Evolutionary conservation across 805 yeast genomes (phyloP).

Genomic region (Pichia ethanolica): DNA sequence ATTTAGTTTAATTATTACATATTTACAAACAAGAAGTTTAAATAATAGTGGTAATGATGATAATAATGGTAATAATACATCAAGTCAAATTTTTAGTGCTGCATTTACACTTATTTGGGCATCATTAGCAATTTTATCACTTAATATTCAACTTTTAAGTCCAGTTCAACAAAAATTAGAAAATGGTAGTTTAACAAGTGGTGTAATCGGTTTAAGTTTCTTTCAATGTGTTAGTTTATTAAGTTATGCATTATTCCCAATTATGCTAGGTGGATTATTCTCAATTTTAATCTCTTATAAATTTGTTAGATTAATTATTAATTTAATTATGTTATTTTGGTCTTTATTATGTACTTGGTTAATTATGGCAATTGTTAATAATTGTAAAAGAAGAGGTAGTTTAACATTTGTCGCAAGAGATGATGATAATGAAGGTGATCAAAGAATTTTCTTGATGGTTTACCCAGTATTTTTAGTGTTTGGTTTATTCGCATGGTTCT

Average conservation of each 20-base stretch:
- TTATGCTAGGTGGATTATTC: conserved; percentile 40
- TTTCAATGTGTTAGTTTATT: conserved; percentile 50
- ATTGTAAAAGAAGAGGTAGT: conserved; percentile 21
- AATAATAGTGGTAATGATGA: conserved; percentile 12
- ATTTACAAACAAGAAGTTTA: conserved; percentile 30
- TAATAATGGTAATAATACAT: conserved; percentile 17
- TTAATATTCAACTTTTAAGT: conserved; percentile 48
- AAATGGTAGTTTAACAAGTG: conserved; percentile 22
- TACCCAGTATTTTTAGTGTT: conserved; percentile 49
- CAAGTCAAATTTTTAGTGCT: conserved; percentile 47
- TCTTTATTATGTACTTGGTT: conserved; percentile 45
- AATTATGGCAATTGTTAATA: conserved; percentile 39
- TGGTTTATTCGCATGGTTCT: conserved; percentile 47
- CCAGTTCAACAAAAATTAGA: conserved; percentile 33
- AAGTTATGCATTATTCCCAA: conserved; percentile 50
- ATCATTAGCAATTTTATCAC: conserved; percentile 39
- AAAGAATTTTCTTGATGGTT: conserved; percentile 44
- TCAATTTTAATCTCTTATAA: conserved; percentile 39
- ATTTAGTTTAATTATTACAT: conserved; percentile 42
- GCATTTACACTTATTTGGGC: conserved; percentile 48
- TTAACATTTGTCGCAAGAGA: conserved; percentile 13
- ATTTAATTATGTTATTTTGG: conserved; percentile 40
- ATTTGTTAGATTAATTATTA: conserved; percentile 33
- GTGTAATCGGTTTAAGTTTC: conserved; percentile 38
- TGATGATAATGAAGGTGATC: conserved; percentile 41